Conservation (phyloP, 2,329 filamentous ascomycete genomes). For the Pseudogymnoascus pannorum region DNA sequence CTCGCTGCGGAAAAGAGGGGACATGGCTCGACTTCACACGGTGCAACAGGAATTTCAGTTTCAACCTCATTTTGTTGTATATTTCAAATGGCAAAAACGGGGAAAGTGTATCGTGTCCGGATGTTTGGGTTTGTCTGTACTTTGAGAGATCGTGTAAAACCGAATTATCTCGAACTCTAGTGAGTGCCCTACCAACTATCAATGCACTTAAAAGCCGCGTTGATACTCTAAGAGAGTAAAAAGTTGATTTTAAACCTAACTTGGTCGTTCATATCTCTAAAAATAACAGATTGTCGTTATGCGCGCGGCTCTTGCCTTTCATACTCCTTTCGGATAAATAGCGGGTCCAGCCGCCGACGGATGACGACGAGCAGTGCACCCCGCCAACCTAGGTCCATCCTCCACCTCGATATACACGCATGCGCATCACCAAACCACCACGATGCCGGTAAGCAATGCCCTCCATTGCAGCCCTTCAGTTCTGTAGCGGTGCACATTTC, state of each 20-base stretch:
- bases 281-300: not conserved
- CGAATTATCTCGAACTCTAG: too few relatives aligned
- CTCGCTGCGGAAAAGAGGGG: not conserved
- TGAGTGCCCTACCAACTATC: too few relatives aligned
- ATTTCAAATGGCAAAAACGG: not conserved
- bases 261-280: too few relatives aligned
- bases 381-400: slow-evolving; percentile 1
- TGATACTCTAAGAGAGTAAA: too few relatives aligned
- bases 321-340: not conserved
- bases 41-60: not conserved
- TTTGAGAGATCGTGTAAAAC: too few relatives aligned
- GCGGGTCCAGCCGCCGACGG: slow-evolving; percentile 7
- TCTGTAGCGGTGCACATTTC: not conserved
- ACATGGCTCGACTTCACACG: not conserved
- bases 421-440: slow-evolving; percentile 7
- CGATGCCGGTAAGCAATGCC: not conserved
- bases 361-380: slow-evolving; percentile 6
- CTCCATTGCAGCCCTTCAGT: not conserved
- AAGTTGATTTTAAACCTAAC: too few relatives aligned
- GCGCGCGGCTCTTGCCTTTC: slow-evolving; percentile 3
- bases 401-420: slow-evolving; percentile 1
- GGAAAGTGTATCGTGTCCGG: too few relatives aligned
- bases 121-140: too few relatives aligned
- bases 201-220: too few relatives aligned
- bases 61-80: not conserved